Base-by-base conservation (phyloP, 352 stramenopile species). In the Globisporangium splendens region DNA sequence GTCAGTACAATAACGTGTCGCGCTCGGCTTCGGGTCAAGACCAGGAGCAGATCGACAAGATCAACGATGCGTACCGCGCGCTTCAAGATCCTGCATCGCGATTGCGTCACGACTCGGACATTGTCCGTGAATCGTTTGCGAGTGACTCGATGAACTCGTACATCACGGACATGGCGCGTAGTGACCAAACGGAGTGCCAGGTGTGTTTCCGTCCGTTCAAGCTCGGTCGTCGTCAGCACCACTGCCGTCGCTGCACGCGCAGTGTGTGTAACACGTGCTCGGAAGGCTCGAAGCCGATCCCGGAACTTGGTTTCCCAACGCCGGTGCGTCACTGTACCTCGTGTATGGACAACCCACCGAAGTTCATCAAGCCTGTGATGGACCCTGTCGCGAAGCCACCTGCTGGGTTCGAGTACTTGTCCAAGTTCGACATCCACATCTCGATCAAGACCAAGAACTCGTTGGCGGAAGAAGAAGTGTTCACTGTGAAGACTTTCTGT, bases 151-250 rank as follows among this genome's bases (percentile, higher is more conserved):
- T 57, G 8, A 52, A 64, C 46, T 83, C 71, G 63, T 88, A 89
- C 31, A 70, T 84, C 14, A 82, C 81, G 17, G 83, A 94, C 69
- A 88, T 82, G 17, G 83, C 83, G 12, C 85, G 85, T 18, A 88
- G 75, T 46, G 85, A 92, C 56, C 85, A 94, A 65, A 94, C 77
- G n/a, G 85, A 94, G 60, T 94, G 85, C 38, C 85, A 94, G 54
- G 82, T 94, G n/a, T 94, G 83, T 48, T 94, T 93, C 72, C 83
- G 85, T 60, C 85, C 82, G 11, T 94, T 94, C 60, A 92, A 92
- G 59, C 79, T 94, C 24, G 83, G 85, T 11, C 78, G 85, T 69
- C 77, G 85, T 3, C 80, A 91, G 62, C 82, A 94, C 56, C 85
- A 94, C 63, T 94, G 85, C 62, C 85, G 82, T 65, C 85, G 85